phyloP scores from a whole-genome alignment of 2,329 filamentous ascomycete species.

The Xylariaceae sp. region DNA sequence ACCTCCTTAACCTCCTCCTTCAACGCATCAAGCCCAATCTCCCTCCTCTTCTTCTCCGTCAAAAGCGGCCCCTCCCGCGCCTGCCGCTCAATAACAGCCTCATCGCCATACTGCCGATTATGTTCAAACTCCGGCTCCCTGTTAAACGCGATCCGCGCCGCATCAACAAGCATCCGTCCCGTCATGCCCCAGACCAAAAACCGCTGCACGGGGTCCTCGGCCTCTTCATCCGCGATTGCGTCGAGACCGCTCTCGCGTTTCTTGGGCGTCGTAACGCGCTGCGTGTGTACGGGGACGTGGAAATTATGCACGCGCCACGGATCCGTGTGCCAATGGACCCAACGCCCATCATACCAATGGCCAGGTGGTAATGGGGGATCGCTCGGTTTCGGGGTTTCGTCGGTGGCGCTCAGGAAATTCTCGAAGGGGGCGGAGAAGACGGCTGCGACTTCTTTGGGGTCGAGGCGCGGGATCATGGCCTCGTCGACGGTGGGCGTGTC shows the following conservation, averaged over 20 bases:
- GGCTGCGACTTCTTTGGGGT: slow-evolving; percentile 86
- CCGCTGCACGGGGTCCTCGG: slow-evolving; percentile 46
- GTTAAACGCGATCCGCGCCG: slow-evolving; percentile 75
- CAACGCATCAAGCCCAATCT: slow-evolving; percentile 31
- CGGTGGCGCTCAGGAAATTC: slow-evolving; percentile 65
- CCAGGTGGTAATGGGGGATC: slow-evolving; percentile 43
- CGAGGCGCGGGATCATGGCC: slow-evolving; percentile 70
- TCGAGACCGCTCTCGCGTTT: slow-evolving; percentile 26
- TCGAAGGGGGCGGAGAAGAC: slow-evolving; percentile 88
- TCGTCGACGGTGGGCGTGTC: slow-evolving; percentile 53
- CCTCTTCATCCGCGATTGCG: slow-evolving; percentile 26
- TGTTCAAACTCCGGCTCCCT: slow-evolving; percentile 80
- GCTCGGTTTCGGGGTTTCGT: slow-evolving; percentile 43
- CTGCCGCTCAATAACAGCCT: slow-evolving; percentile 44
- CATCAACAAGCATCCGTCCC: slow-evolving; percentile 81
- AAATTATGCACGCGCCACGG: slow-evolving; percentile 91
- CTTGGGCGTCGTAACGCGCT: slow-evolving; percentile 59
- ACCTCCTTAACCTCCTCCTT: slow-evolving; percentile 35
- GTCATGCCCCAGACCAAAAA: slow-evolving; percentile 97
- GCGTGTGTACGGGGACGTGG: slow-evolving; percentile 72
- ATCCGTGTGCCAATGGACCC: slow-evolving; percentile 72
- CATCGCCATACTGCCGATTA: slow-evolving; percentile 49
- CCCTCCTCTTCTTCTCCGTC: slow-evolving; percentile 39
- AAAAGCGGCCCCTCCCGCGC: slow-evolving; percentile 42
- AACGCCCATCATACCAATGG: slow-evolving; percentile 79